Evolutionary conservation across 495 filamentous ascomycete species (phyloP).

Genomic region (Aspergillus kassunensis): DNA sequence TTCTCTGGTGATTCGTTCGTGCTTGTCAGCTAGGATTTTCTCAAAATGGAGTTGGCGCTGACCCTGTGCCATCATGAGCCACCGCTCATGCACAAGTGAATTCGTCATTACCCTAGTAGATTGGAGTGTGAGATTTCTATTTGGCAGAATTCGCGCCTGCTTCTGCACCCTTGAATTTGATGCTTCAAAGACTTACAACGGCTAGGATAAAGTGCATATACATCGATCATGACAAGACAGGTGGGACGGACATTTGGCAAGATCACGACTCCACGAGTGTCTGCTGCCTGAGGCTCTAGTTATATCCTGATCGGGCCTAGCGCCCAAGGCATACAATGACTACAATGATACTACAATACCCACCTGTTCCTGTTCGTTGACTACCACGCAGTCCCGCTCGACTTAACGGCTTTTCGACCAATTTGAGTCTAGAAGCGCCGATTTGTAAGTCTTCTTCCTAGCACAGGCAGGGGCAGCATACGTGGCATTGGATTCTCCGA

Average conservation of each 20-base stretch:
- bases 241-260: too few relatives aligned
- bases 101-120: neutral
- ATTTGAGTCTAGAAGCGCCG: neutral
- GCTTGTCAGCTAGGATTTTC: neutral
- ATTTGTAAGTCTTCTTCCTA: neutral
- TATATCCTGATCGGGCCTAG: neutral
- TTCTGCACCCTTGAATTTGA: neutral
- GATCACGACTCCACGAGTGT: neutral
- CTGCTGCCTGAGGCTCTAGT: neutral
- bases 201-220: neutral
- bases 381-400: neutral
- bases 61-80: neutral
- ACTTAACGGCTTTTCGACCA: conserved; percentile 1
- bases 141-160: neutral
- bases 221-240: too few relatives aligned
- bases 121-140: neutral
- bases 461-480: neutral
- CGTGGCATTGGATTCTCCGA: neutral
- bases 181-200: too few relatives aligned
- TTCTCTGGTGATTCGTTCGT: neutral
- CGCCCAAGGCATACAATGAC: neutral
- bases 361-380: neutral
- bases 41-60: conserved; percentile 2
- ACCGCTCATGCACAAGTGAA: neutral
- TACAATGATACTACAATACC: too few relatives aligned